Evolutionary conservation across 2,329 filamentous ascomycete genomes (phyloP).

Genomic region (Penicillium griseofulvum): DNA sequence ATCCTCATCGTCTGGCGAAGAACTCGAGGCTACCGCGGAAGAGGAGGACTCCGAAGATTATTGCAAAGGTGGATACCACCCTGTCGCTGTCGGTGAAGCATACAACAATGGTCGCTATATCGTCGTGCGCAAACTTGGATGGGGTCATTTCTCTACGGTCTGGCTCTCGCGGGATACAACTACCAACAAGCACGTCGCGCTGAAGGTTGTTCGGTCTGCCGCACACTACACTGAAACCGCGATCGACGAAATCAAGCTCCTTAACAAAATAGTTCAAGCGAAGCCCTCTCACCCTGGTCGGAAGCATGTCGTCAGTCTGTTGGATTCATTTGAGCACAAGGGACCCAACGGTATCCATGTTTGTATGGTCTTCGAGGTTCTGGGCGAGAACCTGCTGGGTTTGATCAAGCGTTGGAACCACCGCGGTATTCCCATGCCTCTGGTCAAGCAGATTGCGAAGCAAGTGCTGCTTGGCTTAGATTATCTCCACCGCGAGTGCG

Average conservation of each 20-base stretch:
- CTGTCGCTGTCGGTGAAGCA: slow-evolving; percentile 87
- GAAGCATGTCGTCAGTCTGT: slow-evolving; percentile 89
- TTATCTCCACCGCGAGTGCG: slow-evolving; percentile 95
- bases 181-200: slow-evolving; percentile 87
- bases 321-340: slow-evolving; percentile 97
- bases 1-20: slow-evolving; percentile 74
- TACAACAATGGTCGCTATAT: slow-evolving; percentile 98
- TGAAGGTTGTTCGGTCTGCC: slow-evolving; percentile 96
- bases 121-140: slow-evolving; percentile 91
- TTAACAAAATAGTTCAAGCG: slow-evolving; percentile 93
- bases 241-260: slow-evolving; percentile 96
- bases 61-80: slow-evolving; percentile 98
- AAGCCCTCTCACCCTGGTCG: slow-evolving; percentile 93
- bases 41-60: slow-evolving; percentile 99
- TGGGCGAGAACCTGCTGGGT: slow-evolving; percentile 91
- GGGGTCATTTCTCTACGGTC: slow-evolving; percentile 99
- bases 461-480: slow-evolving; percentile 94
- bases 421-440: slow-evolving; percentile 88
- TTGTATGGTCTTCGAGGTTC: slow-evolving; percentile 98
- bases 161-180: slow-evolving; percentile 80
- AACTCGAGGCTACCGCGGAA: slow-evolving; percentile 89
- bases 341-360: slow-evolving; percentile 95
- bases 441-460: slow-evolving; percentile 98
- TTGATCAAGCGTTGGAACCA: slow-evolving; percentile 99
- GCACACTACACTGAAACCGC: slow-evolving; percentile 99